Conservation (phyloP, 2,329 filamentous ascomycete species). For the Curvularia sp. region DNA sequence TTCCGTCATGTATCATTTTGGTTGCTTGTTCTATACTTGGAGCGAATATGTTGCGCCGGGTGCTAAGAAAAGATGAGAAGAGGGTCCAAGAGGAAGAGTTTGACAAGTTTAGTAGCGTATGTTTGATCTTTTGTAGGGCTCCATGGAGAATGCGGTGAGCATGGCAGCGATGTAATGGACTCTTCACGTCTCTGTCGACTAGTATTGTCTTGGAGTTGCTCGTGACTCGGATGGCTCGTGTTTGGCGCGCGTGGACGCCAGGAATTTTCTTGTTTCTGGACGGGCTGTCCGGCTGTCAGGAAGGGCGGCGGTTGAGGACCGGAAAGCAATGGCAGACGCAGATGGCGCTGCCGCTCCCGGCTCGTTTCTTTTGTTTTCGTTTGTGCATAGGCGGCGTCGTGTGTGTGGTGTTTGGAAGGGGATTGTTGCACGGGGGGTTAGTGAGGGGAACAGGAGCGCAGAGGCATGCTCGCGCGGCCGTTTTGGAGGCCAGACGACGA, state of each 20-base stretch:
- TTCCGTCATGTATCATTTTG: slow-evolving; percentile 25
- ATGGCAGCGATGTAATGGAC: slow-evolving; percentile 14
- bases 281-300: background rate
- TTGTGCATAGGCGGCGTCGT: background rate
- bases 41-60: slow-evolving; percentile 17
- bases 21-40: slow-evolving; percentile 20
- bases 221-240: slow-evolving; percentile 17
- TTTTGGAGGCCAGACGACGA: slow-evolving; percentile 4
- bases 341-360: background rate
- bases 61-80: slow-evolving; percentile 9
- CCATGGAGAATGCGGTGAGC: slow-evolving; percentile 7
- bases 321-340: slow-evolving; percentile 11
- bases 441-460: background rate
- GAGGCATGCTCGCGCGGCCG: background rate
- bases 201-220: slow-evolving; percentile 7
- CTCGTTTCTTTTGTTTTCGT: background rate
- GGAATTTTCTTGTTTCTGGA: background rate
- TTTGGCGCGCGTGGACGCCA: slow-evolving; percentile 4
- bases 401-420: background rate
- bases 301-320: background rate
- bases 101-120: slow-evolving; percentile 8
- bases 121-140: slow-evolving; percentile 14
- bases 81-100: background rate
- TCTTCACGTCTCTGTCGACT: slow-evolving; percentile 11
- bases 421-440: slow-evolving; percentile 6